Evolutionary conservation across 2,329 filamentous ascomycete species (phyloP).

Genomic region (Hypocreales sp.): DNA sequence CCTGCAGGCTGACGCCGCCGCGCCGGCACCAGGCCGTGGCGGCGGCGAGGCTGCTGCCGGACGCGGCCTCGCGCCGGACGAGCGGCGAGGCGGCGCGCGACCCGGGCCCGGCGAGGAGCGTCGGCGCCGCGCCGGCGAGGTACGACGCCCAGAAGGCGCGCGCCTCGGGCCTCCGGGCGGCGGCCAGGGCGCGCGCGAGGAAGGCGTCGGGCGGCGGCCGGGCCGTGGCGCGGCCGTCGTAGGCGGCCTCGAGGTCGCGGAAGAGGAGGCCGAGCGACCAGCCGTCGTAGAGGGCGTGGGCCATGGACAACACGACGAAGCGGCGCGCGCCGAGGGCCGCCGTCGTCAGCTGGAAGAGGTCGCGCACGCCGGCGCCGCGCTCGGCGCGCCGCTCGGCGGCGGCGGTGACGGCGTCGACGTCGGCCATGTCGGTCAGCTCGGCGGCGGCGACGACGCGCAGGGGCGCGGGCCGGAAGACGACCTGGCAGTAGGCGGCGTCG

Average conservation of each 20-base stretch:
- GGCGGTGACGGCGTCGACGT: conserved; percentile 19
- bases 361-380: conserved; percentile 15
- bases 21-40: conserved; percentile 44
- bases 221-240: conserved; percentile 25
- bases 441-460: conserved; percentile 10
- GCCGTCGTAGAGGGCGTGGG: conserved; percentile 82
- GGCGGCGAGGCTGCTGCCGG: conserved; percentile 1
- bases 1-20: conserved; percentile 57
- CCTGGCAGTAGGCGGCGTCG: conserved; percentile 32
- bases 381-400: conserved; percentile 21
- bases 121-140: conserved; percentile 34
- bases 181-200: conserved; percentile 19
- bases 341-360: conserved; percentile 35
- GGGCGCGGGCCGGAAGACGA: conserved; percentile 17
- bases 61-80: conserved; percentile 6
- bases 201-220: conserved; percentile 35
- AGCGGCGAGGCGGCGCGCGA: not conserved
- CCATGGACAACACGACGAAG: conserved; percentile 52
- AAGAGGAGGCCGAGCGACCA: conserved; percentile 68
- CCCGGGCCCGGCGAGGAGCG: conserved; percentile 10
- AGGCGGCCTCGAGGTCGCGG: conserved; percentile 51
- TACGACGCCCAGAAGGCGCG: conserved; percentile 56
- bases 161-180: conserved; percentile 7
- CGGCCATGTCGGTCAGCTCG: conserved; percentile 12
- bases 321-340: conserved; percentile 14